A percentile compares a stretch with the other conserved stretches of the same genome.
Evolutionary conservation across 2,329 filamentous ascomycete species (phyloP).

Genomic region (Sphaerulina populicola): DNA sequence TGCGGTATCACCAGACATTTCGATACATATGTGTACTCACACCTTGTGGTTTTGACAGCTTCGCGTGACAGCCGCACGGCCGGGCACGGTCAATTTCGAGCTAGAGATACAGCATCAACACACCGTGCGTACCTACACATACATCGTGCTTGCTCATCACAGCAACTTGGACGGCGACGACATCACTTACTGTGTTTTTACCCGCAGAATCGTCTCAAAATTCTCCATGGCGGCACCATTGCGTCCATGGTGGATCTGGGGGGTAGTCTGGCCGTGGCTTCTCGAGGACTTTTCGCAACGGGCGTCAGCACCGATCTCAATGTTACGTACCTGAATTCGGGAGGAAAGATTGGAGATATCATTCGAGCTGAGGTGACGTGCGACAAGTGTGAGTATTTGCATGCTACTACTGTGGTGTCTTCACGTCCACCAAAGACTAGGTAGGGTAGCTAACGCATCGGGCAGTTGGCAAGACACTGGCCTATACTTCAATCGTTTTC

Average conservation of each 20-base stretch:
- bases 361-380: slow-evolving; percentile 49
- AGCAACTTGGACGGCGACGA: background rate
- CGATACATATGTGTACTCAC: background rate
- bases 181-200: background rate
- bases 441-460: background rate
- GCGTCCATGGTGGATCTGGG: slow-evolving; percentile 65
- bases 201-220: slow-evolving; percentile 62
- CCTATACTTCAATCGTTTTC: slow-evolving; percentile 45
- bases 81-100: slow-evolving; percentile 66
- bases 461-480: slow-evolving; percentile 6
- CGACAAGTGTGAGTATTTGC: slow-evolving; percentile 49
- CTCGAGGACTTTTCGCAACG: slow-evolving; percentile 55
- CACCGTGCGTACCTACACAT: slow-evolving; percentile 55
- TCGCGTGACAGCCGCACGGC: slow-evolving; percentile 54
- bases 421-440: background rate
- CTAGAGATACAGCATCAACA: slow-evolving; percentile 66
- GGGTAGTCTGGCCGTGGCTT: slow-evolving; percentile 58
- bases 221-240: slow-evolving; percentile 69
- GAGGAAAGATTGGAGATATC: slow-evolving; percentile 53
- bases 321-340: slow-evolving; percentile 57
- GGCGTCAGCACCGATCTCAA: slow-evolving; percentile 60
- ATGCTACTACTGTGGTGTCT: background rate
- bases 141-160: background rate
- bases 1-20: background rate
- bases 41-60: slow-evolving; percentile 43